phyloP scores from a whole-genome alignment of 768 basidiomycete genomes.

The Candolleomyces efflorescens region DNA sequence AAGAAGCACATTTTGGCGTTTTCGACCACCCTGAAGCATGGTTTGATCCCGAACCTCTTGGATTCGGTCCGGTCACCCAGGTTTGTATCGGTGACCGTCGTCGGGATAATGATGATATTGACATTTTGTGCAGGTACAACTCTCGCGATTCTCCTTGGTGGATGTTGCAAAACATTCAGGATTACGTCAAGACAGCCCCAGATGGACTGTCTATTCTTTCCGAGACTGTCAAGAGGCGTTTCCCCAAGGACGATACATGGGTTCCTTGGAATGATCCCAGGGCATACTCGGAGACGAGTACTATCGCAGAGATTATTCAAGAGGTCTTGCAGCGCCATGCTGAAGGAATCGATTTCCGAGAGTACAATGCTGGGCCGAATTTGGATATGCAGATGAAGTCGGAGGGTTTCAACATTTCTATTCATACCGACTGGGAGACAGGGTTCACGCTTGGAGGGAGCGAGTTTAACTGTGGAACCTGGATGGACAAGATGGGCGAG shows the following conservation, averaged over 20 bases:
- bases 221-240: slow-evolving; percentile 85
- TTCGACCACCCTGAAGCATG: slow-evolving; percentile 90
- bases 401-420: slow-evolving; percentile 89
- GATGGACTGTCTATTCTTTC: slow-evolving; percentile 78
- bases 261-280: slow-evolving; percentile 83
- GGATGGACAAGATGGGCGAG: slow-evolving; percentile 99
- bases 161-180: slow-evolving; percentile 98
- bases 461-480: slow-evolving; percentile 82
- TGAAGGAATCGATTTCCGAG: slow-evolving; percentile 87
- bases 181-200: slow-evolving; percentile 81
- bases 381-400: slow-evolving; percentile 97
- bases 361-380: slow-evolving; percentile 94
- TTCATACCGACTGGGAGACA: slow-evolving; percentile 94
- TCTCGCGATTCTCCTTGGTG: slow-evolving; percentile 99
- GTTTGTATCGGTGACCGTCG: slow-evolving; percentile 31
- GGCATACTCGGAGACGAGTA: slow-evolving; percentile 79
- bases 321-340: slow-evolving; percentile 95
- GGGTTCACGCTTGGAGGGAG: slow-evolving; percentile 90
- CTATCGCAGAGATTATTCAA: slow-evolving; percentile 92
- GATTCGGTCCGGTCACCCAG: slow-evolving; percentile 85
- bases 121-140: slow-evolving; percentile 62
- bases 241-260: slow-evolving; percentile 93
- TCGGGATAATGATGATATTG: too few relatives aligned
- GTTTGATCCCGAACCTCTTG: slow-evolving; percentile 91
- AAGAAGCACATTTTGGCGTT: slow-evolving; percentile 90